These are phyloP conservation scores for Fusarium xyrophilum DNA, from an alignment of 2,329 filamentous ascomycete species.

Conservation along the genomic window DNA sequence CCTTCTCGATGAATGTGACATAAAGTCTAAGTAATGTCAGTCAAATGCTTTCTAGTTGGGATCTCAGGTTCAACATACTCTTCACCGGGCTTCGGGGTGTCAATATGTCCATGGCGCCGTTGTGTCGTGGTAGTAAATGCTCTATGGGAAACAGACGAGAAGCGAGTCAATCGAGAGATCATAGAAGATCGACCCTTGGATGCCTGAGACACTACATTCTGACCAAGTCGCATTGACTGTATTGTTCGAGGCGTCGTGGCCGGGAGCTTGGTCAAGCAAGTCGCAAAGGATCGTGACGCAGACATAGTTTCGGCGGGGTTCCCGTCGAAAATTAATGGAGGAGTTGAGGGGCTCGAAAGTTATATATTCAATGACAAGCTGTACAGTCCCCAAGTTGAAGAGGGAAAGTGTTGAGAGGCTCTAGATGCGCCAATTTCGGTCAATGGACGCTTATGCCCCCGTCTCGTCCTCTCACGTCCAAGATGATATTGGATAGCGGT, in stretches of 20 bases:
- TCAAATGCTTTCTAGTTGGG: not conserved
- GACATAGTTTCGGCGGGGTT: slow-evolving; percentile 41
- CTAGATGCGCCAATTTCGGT: slow-evolving; percentile 39
- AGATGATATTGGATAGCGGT: slow-evolving; percentile 43
- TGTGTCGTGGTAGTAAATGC: slow-evolving; percentile 70
- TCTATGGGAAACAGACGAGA: slow-evolving; percentile 45
- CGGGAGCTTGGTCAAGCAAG: slow-evolving; percentile 46
- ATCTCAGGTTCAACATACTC: slow-evolving; percentile 66
- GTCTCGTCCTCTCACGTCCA: slow-evolving; percentile 44
- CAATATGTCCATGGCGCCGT: slow-evolving; percentile 77
- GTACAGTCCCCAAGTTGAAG: slow-evolving; percentile 8
- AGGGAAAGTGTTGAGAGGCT: slow-evolving; percentile 20
- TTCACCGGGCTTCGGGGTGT: slow-evolving; percentile 86
- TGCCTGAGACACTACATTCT: slow-evolving; percentile 15
- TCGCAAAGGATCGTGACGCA: slow-evolving; percentile 45
- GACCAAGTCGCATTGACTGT: slow-evolving; percentile 35
- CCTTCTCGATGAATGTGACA: slow-evolving; percentile 94
- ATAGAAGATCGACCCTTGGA: slow-evolving; percentile 35
- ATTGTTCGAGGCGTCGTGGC: slow-evolving; percentile 42
- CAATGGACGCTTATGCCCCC: slow-evolving; percentile 39
- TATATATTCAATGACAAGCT: slow-evolving; percentile 4
- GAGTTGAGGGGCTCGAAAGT: slow-evolving; percentile 1
- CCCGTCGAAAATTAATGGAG: slow-evolving; percentile 5
- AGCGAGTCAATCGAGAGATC: slow-evolving; percentile 9
- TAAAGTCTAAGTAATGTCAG: slow-evolving; percentile 66